Conservation (phyloP, 768 basidiomycete species). For the Rhizopogon vinicolor region DNA sequence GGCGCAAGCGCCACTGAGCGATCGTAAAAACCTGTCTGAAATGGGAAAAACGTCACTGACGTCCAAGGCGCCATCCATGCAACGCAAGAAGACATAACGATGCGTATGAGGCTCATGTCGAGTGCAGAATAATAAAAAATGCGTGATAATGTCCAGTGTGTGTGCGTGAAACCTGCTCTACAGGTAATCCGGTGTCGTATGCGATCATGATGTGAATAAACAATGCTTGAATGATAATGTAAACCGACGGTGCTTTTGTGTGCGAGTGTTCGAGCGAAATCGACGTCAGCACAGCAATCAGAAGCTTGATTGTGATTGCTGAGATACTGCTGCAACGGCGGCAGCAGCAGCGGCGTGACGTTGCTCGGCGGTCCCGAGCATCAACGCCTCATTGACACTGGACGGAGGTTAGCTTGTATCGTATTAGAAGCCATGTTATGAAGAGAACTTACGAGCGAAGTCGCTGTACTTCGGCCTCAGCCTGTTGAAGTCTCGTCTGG, state of each 20-base stretch:
- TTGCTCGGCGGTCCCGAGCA: slow-evolving; percentile 80
- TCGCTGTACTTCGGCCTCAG: slow-evolving; percentile 76
- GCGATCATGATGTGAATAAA: slow-evolving; percentile 31
- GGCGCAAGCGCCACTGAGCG: slow-evolving; percentile 36
- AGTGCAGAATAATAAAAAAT: slow-evolving; percentile 36
- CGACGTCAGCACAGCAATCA: slow-evolving; percentile 34
- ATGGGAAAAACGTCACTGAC: slow-evolving; percentile 22
- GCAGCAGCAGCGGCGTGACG: slow-evolving; percentile 55
- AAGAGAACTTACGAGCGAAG: slow-evolving; percentile 50
- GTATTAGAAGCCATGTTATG: neutral
- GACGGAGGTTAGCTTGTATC: neutral
- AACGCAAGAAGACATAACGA: slow-evolving; percentile 18
- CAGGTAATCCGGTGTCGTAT: slow-evolving; percentile 43
- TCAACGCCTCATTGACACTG: slow-evolving; percentile 83
- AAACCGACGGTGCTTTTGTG: slow-evolving; percentile 25
- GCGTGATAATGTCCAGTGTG: slow-evolving; percentile 38
- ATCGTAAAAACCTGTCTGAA: slow-evolving; percentile 36
- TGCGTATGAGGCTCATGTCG: slow-evolving; percentile 29
- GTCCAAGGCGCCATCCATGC: slow-evolving; percentile 11
- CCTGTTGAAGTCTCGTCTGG: slow-evolving; percentile 71
- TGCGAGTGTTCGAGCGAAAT: slow-evolving; percentile 10
- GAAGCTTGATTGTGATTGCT: slow-evolving; percentile 35
- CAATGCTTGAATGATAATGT: slow-evolving; percentile 34
- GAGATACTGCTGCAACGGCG: slow-evolving; percentile 49
- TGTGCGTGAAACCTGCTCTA: slow-evolving; percentile 55